Evolutionary conservation across 768 basidiomycete genomes (phyloP).

Genomic region (Russula dissimulans): DNA sequence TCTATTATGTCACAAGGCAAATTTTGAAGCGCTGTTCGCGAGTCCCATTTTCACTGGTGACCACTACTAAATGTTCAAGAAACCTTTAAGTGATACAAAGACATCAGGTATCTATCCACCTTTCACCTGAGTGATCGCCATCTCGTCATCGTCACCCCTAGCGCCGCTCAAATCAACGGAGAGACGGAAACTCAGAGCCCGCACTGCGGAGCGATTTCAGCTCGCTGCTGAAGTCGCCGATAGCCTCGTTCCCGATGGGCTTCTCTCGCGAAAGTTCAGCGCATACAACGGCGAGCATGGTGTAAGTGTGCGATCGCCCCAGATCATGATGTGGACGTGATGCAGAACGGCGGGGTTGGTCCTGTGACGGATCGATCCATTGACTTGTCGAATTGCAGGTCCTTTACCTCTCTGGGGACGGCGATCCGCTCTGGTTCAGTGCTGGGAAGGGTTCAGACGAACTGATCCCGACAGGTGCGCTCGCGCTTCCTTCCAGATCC

Average conservation of each 20-base stretch:
- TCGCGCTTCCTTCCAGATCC: too few species aligned
- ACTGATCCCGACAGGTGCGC: slow-evolving; percentile 59
- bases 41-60: too few species aligned
- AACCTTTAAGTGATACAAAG: slow-evolving; percentile 57
- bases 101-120: slow-evolving; percentile 39
- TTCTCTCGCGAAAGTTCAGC: slow-evolving; percentile 56
- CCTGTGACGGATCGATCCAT: neutral
- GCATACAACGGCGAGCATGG: slow-evolving; percentile 59
- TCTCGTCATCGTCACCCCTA: slow-evolving; percentile 9
- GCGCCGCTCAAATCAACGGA: slow-evolving; percentile 69
- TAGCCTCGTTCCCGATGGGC: slow-evolving; percentile 62
- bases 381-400: slow-evolving; percentile 32
- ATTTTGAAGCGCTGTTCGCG: neutral
- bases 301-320: slow-evolving; percentile 33
- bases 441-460: slow-evolving; percentile 58
- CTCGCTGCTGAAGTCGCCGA: slow-evolving; percentile 52
- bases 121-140: neutral
- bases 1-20: too few species aligned
- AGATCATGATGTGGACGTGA: neutral
- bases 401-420: slow-evolving; percentile 51
- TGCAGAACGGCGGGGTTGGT: too few species aligned
- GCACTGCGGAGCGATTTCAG: slow-evolving; percentile 39
- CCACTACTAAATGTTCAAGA: slow-evolving; percentile 59
- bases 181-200: slow-evolving; percentile 59
- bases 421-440: slow-evolving; percentile 74